Evolutionary conservation across 352 stramenopile genomes (phyloP).

Genomic region (Globisporangium orthogonon): DNA sequence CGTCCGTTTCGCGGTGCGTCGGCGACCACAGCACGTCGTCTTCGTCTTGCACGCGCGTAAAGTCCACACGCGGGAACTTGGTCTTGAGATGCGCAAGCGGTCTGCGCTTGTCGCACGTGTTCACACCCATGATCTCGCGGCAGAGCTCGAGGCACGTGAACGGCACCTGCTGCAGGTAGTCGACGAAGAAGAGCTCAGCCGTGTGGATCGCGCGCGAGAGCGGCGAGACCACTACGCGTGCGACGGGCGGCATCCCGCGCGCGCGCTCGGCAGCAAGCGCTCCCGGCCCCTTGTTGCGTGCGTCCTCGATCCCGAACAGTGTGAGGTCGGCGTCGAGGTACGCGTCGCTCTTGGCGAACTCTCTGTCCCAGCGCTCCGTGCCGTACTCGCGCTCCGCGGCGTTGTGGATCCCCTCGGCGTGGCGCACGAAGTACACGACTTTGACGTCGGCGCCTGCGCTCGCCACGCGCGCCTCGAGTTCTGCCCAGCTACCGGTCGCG

Average conservation of each 20-base stretch:
- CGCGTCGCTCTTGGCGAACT: constrained; percentile 44
- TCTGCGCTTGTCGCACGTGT: constrained; percentile 65
- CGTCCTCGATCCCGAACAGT: constrained; percentile 43
- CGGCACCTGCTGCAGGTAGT: constrained; percentile 20
- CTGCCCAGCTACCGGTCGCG: constrained; percentile 17
- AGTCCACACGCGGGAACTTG: constrained; percentile 62
- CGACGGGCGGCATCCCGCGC: constrained; percentile 49
- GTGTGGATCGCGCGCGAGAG: constrained; percentile 67
- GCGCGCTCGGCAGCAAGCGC: constrained; percentile 30
- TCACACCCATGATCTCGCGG: constrained; percentile 51
- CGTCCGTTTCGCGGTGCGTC: constrained; percentile 53
- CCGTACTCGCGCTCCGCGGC: constrained; percentile 45
- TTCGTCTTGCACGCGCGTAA: constrained; percentile 38
- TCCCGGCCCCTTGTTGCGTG: constrained; percentile 28
- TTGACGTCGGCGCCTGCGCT: constrained; percentile 28
- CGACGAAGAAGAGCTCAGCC: constrained; percentile 50
- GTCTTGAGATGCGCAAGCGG: constrained; percentile 29
- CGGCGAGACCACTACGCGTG: constrained; percentile 63
- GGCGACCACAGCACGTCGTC: constrained; percentile 50
- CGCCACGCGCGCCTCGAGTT: constrained; percentile 15
- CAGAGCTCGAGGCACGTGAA: constrained; percentile 62
- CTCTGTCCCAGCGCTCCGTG: constrained; percentile 45
- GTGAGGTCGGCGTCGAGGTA: constrained; percentile 70
- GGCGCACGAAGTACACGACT: constrained; percentile 73
- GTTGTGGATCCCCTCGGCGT: constrained; percentile 73